Evolutionary conservation across 2,329 filamentous ascomycete species (phyloP).

Genomic region (Aureobasidium melanogenum): DNA sequence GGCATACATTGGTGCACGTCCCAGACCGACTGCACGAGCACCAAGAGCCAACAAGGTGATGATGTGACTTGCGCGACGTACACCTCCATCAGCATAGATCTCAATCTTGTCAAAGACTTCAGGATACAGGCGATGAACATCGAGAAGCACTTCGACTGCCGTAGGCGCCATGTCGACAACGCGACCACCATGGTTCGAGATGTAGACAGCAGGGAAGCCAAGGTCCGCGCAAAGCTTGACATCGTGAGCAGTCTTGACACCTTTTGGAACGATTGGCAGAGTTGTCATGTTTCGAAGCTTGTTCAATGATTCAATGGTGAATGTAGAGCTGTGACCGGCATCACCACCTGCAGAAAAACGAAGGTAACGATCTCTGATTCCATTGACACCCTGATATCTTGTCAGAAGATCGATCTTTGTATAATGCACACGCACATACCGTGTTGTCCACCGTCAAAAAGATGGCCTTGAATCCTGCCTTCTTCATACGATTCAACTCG

Average conservation of each 20-base stretch:
- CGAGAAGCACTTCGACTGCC: conserved; percentile 65
- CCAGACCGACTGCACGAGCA: conserved; percentile 36
- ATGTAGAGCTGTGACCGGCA: conserved; percentile 24
- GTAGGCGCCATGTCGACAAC: conserved; percentile 46
- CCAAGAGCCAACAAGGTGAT: conserved; percentile 32
- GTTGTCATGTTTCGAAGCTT: conserved; percentile 29
- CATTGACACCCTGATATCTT: conserved; percentile 22
- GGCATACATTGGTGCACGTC: conserved; percentile 43
- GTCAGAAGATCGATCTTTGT: background rate
- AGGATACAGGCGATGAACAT: conserved; percentile 53
- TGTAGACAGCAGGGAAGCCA: conserved; percentile 30
- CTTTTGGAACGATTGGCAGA: conserved; percentile 32
- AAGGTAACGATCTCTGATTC: conserved; percentile 28
- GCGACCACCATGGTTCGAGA: conserved; percentile 35
- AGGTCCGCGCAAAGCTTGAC: conserved; percentile 28
- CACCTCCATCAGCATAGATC: conserved; percentile 33
- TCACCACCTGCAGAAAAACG: conserved; percentile 24
- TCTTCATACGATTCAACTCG: conserved; percentile 26
- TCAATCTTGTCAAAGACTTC: conserved; percentile 32
- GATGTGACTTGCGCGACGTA: conserved; percentile 31
- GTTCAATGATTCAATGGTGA: conserved; percentile 29
- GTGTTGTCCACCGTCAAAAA: conserved; percentile 33
- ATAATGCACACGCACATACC: background rate
- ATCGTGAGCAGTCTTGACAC: conserved; percentile 32
- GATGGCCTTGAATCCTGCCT: conserved; percentile 31